These are phyloP conservation scores for Clitocybe nebularis DNA, from an alignment of 1,284 basidiomycete genomes.

Conservation along the genomic window DNA sequence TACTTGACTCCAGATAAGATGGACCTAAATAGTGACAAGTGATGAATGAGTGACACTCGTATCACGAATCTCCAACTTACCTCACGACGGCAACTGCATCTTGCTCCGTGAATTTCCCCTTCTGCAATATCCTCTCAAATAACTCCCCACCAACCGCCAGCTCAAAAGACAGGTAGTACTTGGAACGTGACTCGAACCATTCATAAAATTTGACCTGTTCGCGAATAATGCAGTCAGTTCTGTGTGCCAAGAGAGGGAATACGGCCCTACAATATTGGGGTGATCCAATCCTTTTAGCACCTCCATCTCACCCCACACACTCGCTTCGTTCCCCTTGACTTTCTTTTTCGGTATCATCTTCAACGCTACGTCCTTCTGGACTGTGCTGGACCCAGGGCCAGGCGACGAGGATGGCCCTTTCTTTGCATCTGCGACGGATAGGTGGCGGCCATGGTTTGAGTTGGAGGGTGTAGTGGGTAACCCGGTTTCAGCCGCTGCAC, in stretches of 20 bases:
- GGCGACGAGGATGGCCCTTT: constrained; percentile 18
- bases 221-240: background rate
- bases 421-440: constrained; percentile 4
- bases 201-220: constrained; percentile 86
- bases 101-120: constrained; percentile 87
- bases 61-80: constrained; percentile 37
- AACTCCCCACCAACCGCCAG: constrained; percentile 88
- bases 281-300: constrained; percentile 85
- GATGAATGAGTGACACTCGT: background rate
- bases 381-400: constrained; percentile 24
- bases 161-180: constrained; percentile 91
- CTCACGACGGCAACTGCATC: constrained; percentile 76
- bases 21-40: constrained; percentile 40
- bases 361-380: constrained; percentile 71
- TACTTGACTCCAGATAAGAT: constrained; percentile 80
- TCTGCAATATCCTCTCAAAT: constrained; percentile 79
- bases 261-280: constrained; percentile 74
- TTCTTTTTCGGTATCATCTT: constrained; percentile 91
- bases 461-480: constrained; percentile 12
- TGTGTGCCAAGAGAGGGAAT: background rate
- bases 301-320: constrained; percentile 88
- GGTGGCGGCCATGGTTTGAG: constrained; percentile 18
- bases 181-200: constrained; percentile 88
- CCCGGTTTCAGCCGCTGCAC: constrained; percentile 39
- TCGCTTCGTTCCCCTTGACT: constrained; percentile 82